Evolutionary conservation across 495 filamentous ascomycete genomes (phyloP).

Genomic region (Neurospora sp.): DNA sequence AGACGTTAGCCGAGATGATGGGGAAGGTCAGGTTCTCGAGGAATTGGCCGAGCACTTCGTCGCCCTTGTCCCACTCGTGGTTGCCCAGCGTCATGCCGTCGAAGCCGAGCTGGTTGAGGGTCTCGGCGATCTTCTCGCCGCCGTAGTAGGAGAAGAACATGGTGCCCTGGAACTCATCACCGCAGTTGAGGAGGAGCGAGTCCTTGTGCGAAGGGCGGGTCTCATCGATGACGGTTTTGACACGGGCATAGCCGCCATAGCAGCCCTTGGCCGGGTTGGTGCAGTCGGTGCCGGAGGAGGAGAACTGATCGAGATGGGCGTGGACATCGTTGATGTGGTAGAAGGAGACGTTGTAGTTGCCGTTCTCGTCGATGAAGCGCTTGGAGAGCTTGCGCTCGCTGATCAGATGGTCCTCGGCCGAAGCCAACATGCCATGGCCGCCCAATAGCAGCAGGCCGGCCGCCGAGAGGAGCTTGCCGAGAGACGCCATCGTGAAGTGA

Average conservation of each 20-base stretch:
- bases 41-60: conserved; percentile 41
- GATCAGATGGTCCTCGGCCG: conserved; percentile 27
- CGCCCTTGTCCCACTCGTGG: conserved; percentile 47
- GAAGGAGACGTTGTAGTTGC: conserved; percentile 50
- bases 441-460: conserved; percentile 1
- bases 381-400: conserved; percentile 32
- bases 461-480: conserved; percentile 2
- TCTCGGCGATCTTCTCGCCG: conserved; percentile 53
- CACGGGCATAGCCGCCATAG: conserved; percentile 48
- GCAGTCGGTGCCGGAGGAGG: conserved; percentile 46
- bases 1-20: conserved; percentile 45
- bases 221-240: conserved; percentile 41
- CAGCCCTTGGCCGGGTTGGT: conserved; percentile 38
- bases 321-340: conserved; percentile 57
- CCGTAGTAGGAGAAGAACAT: conserved; percentile 49
- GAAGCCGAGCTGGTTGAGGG: conserved; percentile 48
- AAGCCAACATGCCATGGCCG: background rate
- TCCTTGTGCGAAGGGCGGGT: conserved; percentile 41
- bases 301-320: conserved; percentile 48
- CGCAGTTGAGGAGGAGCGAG: conserved; percentile 45
- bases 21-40: conserved; percentile 49
- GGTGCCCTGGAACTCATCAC: conserved; percentile 54
- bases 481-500: background rate
- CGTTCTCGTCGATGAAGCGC: conserved; percentile 39
- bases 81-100: conserved; percentile 53